Conservation (phyloP, 768 basidiomycete genomes). For the Lanmaoa rubissima region DNA sequence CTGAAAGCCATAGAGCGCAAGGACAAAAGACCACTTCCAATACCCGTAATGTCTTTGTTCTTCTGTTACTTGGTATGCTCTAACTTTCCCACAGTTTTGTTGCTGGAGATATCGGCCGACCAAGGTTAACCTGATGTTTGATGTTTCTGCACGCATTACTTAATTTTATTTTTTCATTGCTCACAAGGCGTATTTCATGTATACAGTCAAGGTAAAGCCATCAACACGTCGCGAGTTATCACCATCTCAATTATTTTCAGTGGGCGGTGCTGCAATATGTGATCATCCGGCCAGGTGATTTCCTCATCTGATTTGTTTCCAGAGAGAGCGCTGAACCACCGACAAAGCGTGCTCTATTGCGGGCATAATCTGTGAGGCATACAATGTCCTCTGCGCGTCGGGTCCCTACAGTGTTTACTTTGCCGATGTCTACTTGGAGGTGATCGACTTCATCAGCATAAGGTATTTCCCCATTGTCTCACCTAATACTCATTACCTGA, state of each 20-base stretch:
- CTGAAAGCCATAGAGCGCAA: constrained; percentile 72
- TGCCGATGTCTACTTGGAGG: constrained; percentile 69
- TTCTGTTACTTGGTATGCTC: background rate
- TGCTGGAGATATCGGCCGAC: constrained; percentile 81
- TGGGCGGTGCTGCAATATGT: constrained; percentile 92
- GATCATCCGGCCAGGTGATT: constrained; percentile 57
- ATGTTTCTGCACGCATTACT: constrained; percentile 1
- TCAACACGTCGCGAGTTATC: background rate
- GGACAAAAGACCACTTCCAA: constrained; percentile 69
- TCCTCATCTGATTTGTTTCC: background rate
- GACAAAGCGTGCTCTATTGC: constrained; percentile 48
- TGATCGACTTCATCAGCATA: constrained; percentile 79
- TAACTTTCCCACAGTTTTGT: constrained; percentile 54
- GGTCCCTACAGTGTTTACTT: constrained; percentile 56
- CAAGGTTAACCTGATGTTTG: constrained; percentile 44
- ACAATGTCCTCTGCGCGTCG: constrained; percentile 66
- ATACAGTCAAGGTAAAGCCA: constrained; percentile 67
- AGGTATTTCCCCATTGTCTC: constrained; percentile 42
- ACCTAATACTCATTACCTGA: background rate
- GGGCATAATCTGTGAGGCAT: constrained; percentile 75
- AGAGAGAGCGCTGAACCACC: constrained; percentile 4
- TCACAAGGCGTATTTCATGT: constrained; percentile 79
- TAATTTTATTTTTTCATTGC: constrained; percentile 1
- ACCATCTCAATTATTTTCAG: constrained; percentile 33
- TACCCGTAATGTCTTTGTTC: constrained; percentile 49